Evolutionary conservation across 108 stramenopile species (phyloP), one percentile per base, ranked within the genome.

Genomic region (Nitzschia inconspicua): DNA sequence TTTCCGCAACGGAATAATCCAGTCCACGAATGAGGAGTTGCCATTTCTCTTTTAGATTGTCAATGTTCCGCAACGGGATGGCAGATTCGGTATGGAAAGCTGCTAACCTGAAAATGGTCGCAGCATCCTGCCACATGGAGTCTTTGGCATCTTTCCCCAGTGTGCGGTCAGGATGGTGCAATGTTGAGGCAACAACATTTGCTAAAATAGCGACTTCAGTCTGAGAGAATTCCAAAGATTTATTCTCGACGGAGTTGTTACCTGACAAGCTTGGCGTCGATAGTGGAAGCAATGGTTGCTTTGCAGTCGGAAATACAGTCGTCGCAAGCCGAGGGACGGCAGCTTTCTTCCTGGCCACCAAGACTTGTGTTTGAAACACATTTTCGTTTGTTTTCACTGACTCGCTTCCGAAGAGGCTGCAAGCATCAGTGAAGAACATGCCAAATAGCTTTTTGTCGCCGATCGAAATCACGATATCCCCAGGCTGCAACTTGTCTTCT

Each of bases 401-500:
- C 11, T 47, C 37, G 14, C 28, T 39, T 2, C 63, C 49, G 67
- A 88, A 84, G 3, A 76, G 36, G 11, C 34, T 48, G 55, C 79
- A 79, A 7, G 86, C 82, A 34, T 86, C 63, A 8, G 47, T 25
- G 46, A 91, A 88, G 18, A 70, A 63, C 57, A 70, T 65, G 0
- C 83, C 84, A 22, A 70, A 67, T 1, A 77, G 60, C 18, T 40
- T 10, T n/a, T 34, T 24, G 8, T 79, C 83, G 47, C 83, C 71
- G 30, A 91, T 66, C 0, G 70, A 48, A 14, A 91, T 65, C 25
- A 91, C 66, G n/a, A 91, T 72, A 47, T 91, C 90, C 10, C 82
- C 85, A 29, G 70, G 55, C 44, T 74, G 63, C 47, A 90, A 50
- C 25, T 56, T 22, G 20, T 59, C 20, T 16, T 48, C 31, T 0